A percentile compares a stretch with the other conserved stretches of the same genome.
phyloP scores from a whole-genome alignment of 768 basidiomycete species.

The Boletellus sp. region DNA sequence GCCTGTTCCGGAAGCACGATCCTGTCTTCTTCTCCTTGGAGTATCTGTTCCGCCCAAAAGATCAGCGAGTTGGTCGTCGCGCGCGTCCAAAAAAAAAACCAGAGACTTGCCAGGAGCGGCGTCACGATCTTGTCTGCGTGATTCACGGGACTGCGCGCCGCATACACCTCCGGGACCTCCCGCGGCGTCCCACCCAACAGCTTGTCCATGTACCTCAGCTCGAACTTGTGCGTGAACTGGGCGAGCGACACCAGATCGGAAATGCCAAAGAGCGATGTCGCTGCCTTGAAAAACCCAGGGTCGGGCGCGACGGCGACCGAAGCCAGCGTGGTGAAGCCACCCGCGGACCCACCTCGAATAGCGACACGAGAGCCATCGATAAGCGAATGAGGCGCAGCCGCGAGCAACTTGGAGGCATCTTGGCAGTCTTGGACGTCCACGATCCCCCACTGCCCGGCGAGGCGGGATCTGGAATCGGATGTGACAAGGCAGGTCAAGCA shows the following conservation, averaged over 20 bases:
- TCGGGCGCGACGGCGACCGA: slow-evolving; percentile 41
- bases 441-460: slow-evolving; percentile 68
- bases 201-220: slow-evolving; percentile 54
- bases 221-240: slow-evolving; percentile 71
- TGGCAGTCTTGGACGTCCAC: slow-evolving; percentile 67
- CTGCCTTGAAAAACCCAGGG: slow-evolving; percentile 52
- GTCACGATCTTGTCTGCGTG: slow-evolving; percentile 58
- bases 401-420: slow-evolving; percentile 49
- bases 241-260: slow-evolving; percentile 57
- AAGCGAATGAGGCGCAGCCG: slow-evolving; percentile 43
- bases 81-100: too few relatives aligned
- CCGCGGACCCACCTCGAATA: slow-evolving; percentile 71
- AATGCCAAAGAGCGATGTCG: slow-evolving; percentile 64
- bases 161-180: slow-evolving; percentile 55
- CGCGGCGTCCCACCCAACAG: slow-evolving; percentile 57
- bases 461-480: slow-evolving; percentile 38
- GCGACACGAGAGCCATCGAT: slow-evolving; percentile 62
- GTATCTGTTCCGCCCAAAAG: slow-evolving; percentile 40
- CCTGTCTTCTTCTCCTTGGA: slow-evolving; percentile 63
- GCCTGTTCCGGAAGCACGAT: slow-evolving; percentile 71
- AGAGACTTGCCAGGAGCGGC: slow-evolving; percentile 53
- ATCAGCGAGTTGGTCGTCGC: background rate
- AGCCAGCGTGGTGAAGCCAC: slow-evolving; percentile 66
- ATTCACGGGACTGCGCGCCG: slow-evolving; percentile 58
- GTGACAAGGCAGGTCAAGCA: background rate